These are phyloP conservation scores for Penicillium corylophilum DNA, from an alignment of 2,329 filamentous ascomycete species.

Conservation along the genomic window DNA sequence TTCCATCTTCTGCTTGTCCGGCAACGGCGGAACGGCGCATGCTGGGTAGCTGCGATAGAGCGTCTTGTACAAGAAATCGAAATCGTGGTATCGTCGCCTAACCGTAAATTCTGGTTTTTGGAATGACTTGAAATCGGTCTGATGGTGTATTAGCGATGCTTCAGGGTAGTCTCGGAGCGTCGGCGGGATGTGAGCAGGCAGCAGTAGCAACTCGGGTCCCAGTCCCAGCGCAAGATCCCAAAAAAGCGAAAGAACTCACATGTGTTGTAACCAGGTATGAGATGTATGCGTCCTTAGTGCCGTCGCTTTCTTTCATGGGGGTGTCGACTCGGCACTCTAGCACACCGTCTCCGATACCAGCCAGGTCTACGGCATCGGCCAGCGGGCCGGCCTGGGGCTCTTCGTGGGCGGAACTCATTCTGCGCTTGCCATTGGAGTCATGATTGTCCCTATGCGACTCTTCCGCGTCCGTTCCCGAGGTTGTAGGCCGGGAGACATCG, in stretches of 20 bases:
- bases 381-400: constrained; percentile 51
- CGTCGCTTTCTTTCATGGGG: constrained; percentile 92
- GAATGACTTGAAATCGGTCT: constrained; percentile 95
- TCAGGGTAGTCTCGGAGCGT: neutral
- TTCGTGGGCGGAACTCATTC: constrained; percentile 46
- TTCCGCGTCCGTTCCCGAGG: constrained; percentile 43
- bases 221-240: neutral
- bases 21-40: constrained; percentile 88
- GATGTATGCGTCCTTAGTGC: constrained; percentile 93
- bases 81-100: constrained; percentile 93
- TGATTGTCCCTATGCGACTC: constrained; percentile 35
- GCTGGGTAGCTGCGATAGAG: constrained; percentile 84
- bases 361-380: constrained; percentile 58
- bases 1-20: constrained; percentile 99
- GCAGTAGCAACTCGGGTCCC: neutral
- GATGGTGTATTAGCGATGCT: constrained; percentile 14
- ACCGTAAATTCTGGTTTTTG: constrained; percentile 75
- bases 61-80: constrained; percentile 92
- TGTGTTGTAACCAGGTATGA: constrained; percentile 92
- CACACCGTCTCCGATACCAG: constrained; percentile 67
- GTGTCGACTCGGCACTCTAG: constrained; percentile 80
- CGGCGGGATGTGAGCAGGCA: constrained; percentile 15
- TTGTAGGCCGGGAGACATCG: constrained; percentile 43
- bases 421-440: constrained; percentile 50
- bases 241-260: constrained; percentile 52